Evolutionary conservation across 768 basidiomycete genomes (phyloP).

Genomic region (Podaxis rugospora): DNA sequence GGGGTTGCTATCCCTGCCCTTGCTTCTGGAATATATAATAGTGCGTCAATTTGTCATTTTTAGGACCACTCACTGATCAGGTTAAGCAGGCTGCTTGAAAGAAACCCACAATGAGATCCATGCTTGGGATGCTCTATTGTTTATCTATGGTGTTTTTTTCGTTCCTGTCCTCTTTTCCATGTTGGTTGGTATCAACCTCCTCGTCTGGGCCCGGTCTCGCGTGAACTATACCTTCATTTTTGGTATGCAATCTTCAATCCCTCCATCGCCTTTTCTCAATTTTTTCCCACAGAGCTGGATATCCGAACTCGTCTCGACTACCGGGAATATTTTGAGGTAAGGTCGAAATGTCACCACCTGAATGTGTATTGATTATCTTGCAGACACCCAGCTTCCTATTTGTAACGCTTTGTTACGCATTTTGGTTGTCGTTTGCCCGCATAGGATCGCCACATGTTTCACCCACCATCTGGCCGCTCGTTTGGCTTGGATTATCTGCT

Average conservation of each 20-base stretch:
- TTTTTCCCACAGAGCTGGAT: constrained; percentile 53
- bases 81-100: constrained; percentile 39
- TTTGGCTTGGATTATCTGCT: constrained; percentile 69
- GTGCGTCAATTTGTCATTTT: constrained; percentile 27
- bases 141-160: constrained; percentile 70
- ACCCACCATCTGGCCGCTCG: constrained; percentile 74
- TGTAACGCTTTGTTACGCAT: constrained; percentile 67
- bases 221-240: constrained; percentile 97
- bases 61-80: constrained; percentile 20
- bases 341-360: constrained; percentile 11
- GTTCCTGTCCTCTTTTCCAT: constrained; percentile 74
- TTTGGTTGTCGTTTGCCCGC: constrained; percentile 77
- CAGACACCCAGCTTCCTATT: constrained; percentile 84
- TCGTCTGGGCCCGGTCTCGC: constrained; percentile 67
- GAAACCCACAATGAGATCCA: constrained; percentile 51
- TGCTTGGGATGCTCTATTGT: constrained; percentile 70
- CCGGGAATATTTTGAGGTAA: constrained; percentile 64
- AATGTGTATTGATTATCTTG: neutral
- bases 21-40: constrained; percentile 55
- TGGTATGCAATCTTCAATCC: constrained; percentile 37
- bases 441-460: constrained; percentile 49
- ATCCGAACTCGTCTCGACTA: constrained; percentile 68
- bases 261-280: constrained; percentile 12
- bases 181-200: constrained; percentile 78
- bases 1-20: constrained; percentile 73